Conservation (phyloP, 768 basidiomycete species). For the Calocera viscosa region DNA sequence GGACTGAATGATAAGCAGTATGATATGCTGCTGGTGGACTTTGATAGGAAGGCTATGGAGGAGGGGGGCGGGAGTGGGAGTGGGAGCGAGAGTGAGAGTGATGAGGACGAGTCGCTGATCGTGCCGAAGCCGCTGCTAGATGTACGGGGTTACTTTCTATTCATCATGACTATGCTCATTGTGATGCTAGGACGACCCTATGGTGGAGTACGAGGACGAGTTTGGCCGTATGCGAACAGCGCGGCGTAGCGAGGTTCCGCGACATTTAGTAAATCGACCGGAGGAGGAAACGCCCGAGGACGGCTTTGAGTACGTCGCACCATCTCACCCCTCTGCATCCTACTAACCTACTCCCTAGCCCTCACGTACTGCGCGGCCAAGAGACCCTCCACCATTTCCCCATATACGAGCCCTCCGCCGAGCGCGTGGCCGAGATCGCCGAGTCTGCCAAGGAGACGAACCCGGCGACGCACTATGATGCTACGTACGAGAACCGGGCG, state of each 20-base stretch:
- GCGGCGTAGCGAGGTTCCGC: conserved; percentile 62
- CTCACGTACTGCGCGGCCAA: conserved; percentile 39
- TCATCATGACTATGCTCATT: conserved; percentile 3
- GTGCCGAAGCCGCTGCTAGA: conserved; percentile 38
- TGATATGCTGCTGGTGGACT: conserved; percentile 61
- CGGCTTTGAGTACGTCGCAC: conserved; percentile 44
- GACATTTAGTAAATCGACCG: conserved; percentile 41
- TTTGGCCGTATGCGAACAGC: conserved; percentile 66
- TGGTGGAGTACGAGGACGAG: conserved; percentile 78
- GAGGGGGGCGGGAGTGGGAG: conserved; percentile 36
- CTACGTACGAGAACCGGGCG: conserved; percentile 66
- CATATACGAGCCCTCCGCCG: conserved; percentile 70
- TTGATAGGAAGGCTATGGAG: conserved; percentile 29
- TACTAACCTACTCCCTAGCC: conserved; percentile 30
- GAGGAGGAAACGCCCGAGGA: conserved; percentile 35
- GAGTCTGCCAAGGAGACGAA: conserved; percentile 60
- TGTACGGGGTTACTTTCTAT: conserved; percentile 32
- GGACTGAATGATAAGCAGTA: conserved; percentile 66
- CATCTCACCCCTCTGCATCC: not conserved
- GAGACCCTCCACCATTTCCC: conserved; percentile 79
- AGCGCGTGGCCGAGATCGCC: conserved; percentile 61
- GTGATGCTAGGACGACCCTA: conserved; percentile 48
- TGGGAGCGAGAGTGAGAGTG: conserved; percentile 50
- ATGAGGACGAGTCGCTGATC: conserved; percentile 63
- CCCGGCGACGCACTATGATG: conserved; percentile 70